Evolutionary conservation across 202 grass and related monocot species (phyloP).

Genomic region (Brachypodium distachyon): DNA sequence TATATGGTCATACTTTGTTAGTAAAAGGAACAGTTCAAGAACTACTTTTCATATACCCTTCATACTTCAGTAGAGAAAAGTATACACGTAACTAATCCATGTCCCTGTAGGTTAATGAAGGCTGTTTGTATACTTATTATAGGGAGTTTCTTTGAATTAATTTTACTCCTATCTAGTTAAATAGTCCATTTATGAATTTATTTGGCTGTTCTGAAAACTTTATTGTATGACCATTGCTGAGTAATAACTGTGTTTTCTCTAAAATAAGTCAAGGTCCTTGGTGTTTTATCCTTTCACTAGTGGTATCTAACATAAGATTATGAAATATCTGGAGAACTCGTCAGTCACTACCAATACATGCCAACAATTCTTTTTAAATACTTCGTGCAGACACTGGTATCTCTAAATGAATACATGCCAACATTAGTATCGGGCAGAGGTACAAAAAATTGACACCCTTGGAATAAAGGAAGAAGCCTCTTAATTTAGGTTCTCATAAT

Average conservation of each 20-base stretch:
- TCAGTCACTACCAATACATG: neutral
- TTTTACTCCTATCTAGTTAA: neutral
- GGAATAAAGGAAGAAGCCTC: constrained; percentile 19
- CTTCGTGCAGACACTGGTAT: neutral
- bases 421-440: neutral
- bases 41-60: neutral
- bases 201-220: neutral
- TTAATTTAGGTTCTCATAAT: constrained; percentile 19
- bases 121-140: neutral
- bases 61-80: neutral
- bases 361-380: constrained; percentile 7
- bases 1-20: neutral
- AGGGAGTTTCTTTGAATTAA: constrained; percentile 3
- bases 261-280: neutral
- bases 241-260: neutral
- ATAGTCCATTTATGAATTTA: constrained; percentile 1
- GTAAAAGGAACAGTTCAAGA: constrained; percentile 7
- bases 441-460: constrained; percentile 32
- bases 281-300: neutral
- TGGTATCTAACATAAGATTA: neutral
- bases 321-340: constrained; percentile 1
- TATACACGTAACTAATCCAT: neutral
- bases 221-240: neutral
- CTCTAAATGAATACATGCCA: constrained; percentile 8
- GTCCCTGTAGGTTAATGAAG: neutral